These are phyloP conservation scores for Rachicladosporium sp. DNA, from an alignment of 2,329 filamentous ascomycete species.

Conservation along the genomic window DNA sequence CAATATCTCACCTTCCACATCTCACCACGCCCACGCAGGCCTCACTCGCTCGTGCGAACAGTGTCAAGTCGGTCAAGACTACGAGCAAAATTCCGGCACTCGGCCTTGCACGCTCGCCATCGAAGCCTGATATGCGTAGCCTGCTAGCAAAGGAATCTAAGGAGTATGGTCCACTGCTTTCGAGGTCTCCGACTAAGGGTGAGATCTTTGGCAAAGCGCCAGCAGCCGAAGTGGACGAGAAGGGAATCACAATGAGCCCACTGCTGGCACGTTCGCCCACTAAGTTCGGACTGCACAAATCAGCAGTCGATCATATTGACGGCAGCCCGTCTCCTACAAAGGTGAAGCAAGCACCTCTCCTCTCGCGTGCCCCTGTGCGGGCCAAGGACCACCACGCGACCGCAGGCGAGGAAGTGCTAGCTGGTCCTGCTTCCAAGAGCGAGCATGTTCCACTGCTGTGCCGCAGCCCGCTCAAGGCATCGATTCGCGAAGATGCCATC, in stretches of 20 bases:
- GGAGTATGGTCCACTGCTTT: slow-evolving; percentile 1
- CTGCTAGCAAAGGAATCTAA: slow-evolving; percentile 4
- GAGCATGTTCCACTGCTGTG: slow-evolving; percentile 16
- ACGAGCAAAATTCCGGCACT: slow-evolving; percentile 19
- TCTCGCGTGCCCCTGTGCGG: slow-evolving; percentile 18
- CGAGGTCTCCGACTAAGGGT: slow-evolving; percentile 8
- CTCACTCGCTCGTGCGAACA: slow-evolving; percentile 51
- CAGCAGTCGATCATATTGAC: slow-evolving; percentile 6
- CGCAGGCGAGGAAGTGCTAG: slow-evolving; percentile 3
- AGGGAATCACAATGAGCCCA: slow-evolving; percentile 7
- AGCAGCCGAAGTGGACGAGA: slow-evolving; percentile 1
- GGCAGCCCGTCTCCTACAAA: too few species aligned
- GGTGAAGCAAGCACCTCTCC: slow-evolving; percentile 7
- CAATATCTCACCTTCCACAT: slow-evolving; percentile 36
- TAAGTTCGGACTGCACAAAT: slow-evolving; percentile 5
- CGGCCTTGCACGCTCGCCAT: slow-evolving; percentile 12
- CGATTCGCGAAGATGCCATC: slow-evolving; percentile 10
- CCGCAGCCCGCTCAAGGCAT: slow-evolving; percentile 17
- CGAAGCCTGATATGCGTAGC: slow-evolving; percentile 9
- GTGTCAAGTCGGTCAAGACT: slow-evolving; percentile 34
- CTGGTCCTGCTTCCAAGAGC: slow-evolving; percentile 1
- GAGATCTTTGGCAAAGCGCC: neutral
- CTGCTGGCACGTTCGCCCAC: slow-evolving; percentile 18
- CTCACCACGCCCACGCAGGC: slow-evolving; percentile 70
- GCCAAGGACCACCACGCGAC: slow-evolving; percentile 1